Evolutionary conservation across 768 basidiomycete genomes (phyloP), one percentile per base, ranked within the genome.

Genomic region (Asterophora parasitica): DNA sequence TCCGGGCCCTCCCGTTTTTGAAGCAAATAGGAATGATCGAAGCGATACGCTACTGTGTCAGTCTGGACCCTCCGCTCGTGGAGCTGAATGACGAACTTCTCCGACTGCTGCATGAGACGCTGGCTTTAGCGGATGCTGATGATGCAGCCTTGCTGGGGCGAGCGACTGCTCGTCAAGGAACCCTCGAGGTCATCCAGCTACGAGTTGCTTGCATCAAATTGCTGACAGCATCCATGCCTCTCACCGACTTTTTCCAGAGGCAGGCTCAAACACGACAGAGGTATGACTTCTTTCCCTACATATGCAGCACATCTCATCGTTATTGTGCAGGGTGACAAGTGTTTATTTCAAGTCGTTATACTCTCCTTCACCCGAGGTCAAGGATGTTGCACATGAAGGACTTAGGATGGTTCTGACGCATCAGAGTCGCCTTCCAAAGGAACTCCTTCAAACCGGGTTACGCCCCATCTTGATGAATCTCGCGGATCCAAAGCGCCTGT

Each of bases 321-420:
- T 27, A 5, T 47, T 50, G 30, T 54, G 17, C 55, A 95, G 94
- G 57, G 92, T 97, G 9, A 94, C 93, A 13, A 77, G 88, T 30
- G 89, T 97, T 16, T 98, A 97, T 69, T 99, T 99, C 78, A 98
- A 99, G 68, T 93, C 94, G 9, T 78, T 99, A 27, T 99, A 99
- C 66, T 94, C 94, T 6, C 78, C 85, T 15, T 88, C 86, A 11
- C 74, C 82, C 9, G 92, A 96, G 58, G 88, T 99, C 53, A 97
- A 97, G 62, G 85, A 93, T 54, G 93, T 93, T 7, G 92, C 96
- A 0, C 92, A 97, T 54, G 90, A 96, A 52, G 92, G 92, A 26
- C 78, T 98, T 32, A 79, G 85, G 50, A 85, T 88, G 72, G 92
- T 97, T 9, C 73, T 98, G 31, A 81, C 81, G 3, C 87, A 92